Base-by-base conservation (phyloP, 352 stramenopile genomes). In the Phytophthora meadii region DNA sequence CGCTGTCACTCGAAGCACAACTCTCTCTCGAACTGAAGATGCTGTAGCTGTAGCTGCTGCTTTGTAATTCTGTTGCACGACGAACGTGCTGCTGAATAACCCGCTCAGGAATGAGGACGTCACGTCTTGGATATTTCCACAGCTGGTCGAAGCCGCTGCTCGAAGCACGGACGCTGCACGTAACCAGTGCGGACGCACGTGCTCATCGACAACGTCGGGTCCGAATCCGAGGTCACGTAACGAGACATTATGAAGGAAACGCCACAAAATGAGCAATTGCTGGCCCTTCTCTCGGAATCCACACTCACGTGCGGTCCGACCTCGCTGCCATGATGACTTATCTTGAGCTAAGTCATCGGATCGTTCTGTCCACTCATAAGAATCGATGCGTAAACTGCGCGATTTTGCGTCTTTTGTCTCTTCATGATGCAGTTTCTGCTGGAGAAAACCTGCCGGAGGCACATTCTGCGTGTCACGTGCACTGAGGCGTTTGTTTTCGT, bases 201-300 rank as follows among this genome's bases (percentile, higher is more conserved):
- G 50, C 7, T 10, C 24, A 12, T 17, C 17, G 5, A 27, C 19
- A 17, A n/a, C 7, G 4, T 71, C 39, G 27, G 24, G 4, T 12
- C 24, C n/a, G 12, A 62, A 10, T 10, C 36, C 19, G 5, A 67
- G 32, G 15, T 72, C 63, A 3, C 22, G 24, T 3, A 70, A 17
- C 8, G 44, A 53, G 10, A 61, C 11, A 30, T 27, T 30, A 11
- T 44, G 55, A 12, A 70, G 39, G 17, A 70, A 58, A 1, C 37
- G 46, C 64, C 64, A 72, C 28, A 72, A 27, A 45, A 72, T 62
- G 8, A 72, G 50, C 3, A 72, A 14, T 22, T 72, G 44, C 19
- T 62, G 53, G 7, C 39, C 57, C 36, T 67, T 72, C 30, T 72
- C 64, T 34, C 25, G 39, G 34, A 67, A 67, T 14, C 39, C 45